phyloP scores from a whole-genome alignment of 2,329 filamentous ascomycete genomes.

The Dactylellina drechsleri region DNA sequence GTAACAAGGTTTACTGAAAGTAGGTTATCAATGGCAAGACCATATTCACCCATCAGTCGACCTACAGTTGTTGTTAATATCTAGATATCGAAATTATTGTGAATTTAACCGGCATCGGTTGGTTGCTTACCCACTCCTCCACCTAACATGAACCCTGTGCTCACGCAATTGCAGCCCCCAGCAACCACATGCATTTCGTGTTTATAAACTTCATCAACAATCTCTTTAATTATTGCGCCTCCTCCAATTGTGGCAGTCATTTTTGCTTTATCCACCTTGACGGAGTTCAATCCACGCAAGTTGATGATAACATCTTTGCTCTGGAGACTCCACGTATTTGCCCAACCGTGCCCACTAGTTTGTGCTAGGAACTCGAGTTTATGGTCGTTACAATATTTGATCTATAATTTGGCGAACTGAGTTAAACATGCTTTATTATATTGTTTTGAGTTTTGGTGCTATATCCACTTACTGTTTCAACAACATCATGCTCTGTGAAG shows the following conservation, averaged over 20 bases:
- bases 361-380: constrained; percentile 42
- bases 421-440: neutral
- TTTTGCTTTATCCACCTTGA: constrained; percentile 44
- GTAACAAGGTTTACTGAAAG: constrained; percentile 63
- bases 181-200: constrained; percentile 46
- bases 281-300: constrained; percentile 31
- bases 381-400: constrained; percentile 53
- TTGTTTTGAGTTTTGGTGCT: neutral
- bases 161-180: constrained; percentile 46
- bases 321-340: constrained; percentile 43
- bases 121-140: constrained; percentile 36
- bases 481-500: constrained; percentile 35
- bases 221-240: constrained; percentile 53
- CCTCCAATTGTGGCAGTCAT: constrained; percentile 55
- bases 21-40: constrained; percentile 62
- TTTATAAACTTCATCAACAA: constrained; percentile 48
- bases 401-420: constrained; percentile 6
- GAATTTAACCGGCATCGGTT: neutral
- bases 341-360: constrained; percentile 51
- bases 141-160: constrained; percentile 45
- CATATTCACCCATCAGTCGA: constrained; percentile 56
- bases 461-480: constrained; percentile 30
- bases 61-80: constrained; percentile 11
- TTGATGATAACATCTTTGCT: constrained; percentile 53
- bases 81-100: neutral